These are phyloP conservation scores for Eucalyptus leucophloia DNA, from an alignment of 345 rosid species.

Conservation along the genomic window DNA sequence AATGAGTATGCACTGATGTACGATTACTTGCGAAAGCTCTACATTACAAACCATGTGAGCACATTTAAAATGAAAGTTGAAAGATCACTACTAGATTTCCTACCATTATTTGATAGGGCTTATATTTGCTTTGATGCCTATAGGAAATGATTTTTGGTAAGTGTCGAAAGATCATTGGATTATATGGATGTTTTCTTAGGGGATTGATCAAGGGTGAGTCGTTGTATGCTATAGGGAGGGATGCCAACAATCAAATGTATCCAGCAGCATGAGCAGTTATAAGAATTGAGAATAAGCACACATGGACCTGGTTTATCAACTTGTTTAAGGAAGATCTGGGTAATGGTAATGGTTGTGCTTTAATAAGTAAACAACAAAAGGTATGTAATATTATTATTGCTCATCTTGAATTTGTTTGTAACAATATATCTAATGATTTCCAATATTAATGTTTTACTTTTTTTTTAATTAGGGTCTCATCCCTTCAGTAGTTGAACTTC, in stretches of 20 bases:
- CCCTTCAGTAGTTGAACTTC: background rate
- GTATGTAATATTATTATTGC: too few species aligned
- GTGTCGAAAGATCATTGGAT: background rate
- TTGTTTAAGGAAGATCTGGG: background rate
- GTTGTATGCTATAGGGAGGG: too few species aligned
- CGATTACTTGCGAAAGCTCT: background rate
- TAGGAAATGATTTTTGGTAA: background rate
- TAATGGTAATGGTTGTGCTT: too few species aligned
- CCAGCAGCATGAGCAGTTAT: background rate
- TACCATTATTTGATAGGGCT: too few species aligned
- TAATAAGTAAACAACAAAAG: too few species aligned
- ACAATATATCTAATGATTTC: too few species aligned
- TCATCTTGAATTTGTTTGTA: background rate
- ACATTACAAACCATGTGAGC: background rate
- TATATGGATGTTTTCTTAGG: too few species aligned
- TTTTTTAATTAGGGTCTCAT: background rate
- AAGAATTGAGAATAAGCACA: too few species aligned
- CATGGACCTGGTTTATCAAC: background rate
- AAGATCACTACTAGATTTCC: rapidly evolving
- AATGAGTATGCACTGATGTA: background rate
- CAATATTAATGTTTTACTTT: too few species aligned
- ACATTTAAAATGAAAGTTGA: background rate
- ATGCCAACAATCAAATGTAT: too few species aligned
- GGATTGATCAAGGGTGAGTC: background rate
- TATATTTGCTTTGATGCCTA: background rate